Evolutionary conservation across 225 moss, liverwort and hornwort species (phyloP).

Genomic region (Anthoceros angustus): DNA sequence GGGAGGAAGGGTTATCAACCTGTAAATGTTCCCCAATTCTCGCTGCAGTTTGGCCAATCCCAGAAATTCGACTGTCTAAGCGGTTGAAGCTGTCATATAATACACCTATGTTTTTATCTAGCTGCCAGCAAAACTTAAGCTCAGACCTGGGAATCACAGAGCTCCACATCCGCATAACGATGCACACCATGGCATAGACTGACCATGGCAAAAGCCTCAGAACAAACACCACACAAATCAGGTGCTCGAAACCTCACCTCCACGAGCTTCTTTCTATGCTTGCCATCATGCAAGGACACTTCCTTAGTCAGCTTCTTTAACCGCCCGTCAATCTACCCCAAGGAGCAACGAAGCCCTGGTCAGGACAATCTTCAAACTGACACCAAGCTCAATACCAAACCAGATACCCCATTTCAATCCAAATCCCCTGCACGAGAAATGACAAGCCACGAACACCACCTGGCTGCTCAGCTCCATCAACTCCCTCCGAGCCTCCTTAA

Average conservation of each 20-base stretch:
- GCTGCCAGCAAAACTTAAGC: constrained; percentile 22
- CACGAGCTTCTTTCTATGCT: constrained; percentile 22
- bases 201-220: background rate
- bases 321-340: constrained; percentile 16
- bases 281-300: constrained; percentile 17
- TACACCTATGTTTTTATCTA: constrained; percentile 49
- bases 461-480: constrained; percentile 21
- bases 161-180: background rate
- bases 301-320: constrained; percentile 20
- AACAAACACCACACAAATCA: no score
- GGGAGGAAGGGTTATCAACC: constrained; percentile 19
- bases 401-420: no score
- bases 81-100: constrained; percentile 54
- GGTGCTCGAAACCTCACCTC: constrained; percentile 15
- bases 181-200: background rate
- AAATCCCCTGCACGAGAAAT: background rate
- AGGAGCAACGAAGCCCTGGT: background rate
- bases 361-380: background rate
- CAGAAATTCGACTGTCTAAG: constrained; percentile 63
- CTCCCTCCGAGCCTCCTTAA: constrained; percentile 14
- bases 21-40: constrained; percentile 83
- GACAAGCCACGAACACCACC: constrained; percentile 12
- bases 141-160: background rate
- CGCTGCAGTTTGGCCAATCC: constrained; percentile 68
- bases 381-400: background rate